These are phyloP conservation scores for Dicorynia guianensis DNA, from an alignment of 306 rosid genomes.

Conservation along the genomic window DNA sequence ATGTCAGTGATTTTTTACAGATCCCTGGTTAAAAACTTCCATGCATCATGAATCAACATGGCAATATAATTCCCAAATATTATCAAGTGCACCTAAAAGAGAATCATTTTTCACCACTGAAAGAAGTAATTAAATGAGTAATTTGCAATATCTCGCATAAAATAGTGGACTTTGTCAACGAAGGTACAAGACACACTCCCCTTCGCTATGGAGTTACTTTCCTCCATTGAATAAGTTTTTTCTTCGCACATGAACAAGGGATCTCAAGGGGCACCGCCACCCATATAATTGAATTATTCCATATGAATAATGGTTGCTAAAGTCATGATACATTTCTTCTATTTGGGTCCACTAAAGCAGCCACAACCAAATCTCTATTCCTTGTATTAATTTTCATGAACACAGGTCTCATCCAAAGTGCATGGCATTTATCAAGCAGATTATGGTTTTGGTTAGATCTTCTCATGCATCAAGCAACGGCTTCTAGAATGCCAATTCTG, in stretches of 20 bases:
- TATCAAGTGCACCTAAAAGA: background rate
- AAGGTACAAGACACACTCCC: background rate
- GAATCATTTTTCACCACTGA: background rate
- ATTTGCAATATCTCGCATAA: background rate
- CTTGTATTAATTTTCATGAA: slow-evolving; percentile 13
- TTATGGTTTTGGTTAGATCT: slow-evolving; percentile 37
- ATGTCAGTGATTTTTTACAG: no score
- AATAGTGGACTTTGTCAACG: no score
- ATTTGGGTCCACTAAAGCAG: slow-evolving; percentile 49
- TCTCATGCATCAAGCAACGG: slow-evolving; percentile 27
- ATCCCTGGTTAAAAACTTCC: no score
- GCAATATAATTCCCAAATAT: background rate
- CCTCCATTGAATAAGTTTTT: slow-evolving; percentile 1
- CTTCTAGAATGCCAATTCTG: slow-evolving; percentile 38
- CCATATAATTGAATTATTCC: slow-evolving; percentile 42
- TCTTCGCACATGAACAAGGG: slow-evolving; percentile 34
- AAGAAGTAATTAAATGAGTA: no score
- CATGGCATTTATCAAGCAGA: slow-evolving; percentile 25
- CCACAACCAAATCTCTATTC: slow-evolving; percentile 21
- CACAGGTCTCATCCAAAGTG: slow-evolving; percentile 40
- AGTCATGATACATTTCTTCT: slow-evolving; percentile 22
- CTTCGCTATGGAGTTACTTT: background rate
- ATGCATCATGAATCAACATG: no score
- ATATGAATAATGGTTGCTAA: slow-evolving; percentile 28
- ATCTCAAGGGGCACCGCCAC: slow-evolving; percentile 41